Base-by-base conservation (phyloP, 768 basidiomycete species). In the Termitomyces sp. region DNA sequence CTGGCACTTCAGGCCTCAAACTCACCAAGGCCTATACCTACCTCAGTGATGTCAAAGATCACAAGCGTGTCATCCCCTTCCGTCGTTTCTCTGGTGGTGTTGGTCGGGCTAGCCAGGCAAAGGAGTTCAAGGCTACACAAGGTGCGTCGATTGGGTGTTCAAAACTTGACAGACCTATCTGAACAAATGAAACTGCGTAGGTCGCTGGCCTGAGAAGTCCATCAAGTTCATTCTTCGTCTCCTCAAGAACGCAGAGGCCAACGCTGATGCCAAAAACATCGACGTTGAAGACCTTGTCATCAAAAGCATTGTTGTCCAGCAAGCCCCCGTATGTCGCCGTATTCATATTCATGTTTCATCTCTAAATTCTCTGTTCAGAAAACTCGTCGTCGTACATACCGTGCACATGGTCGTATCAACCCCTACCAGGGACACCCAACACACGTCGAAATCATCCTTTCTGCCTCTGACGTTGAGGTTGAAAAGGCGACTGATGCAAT, bases 181-280 rank as follows among this genome's bases (percentile, higher is more conserved):
- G 39, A 60, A 58, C 55, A 24, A 33, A 13, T 44, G 9, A 22
- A 46, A 46, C 3, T 33, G 0, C 12, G 3, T 66, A 98, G 96
- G 97, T 87, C 96, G 97, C 72, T 98, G 97, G 97, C 97, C 97
- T 72, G 95, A 93, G 81, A 98, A 99, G 80, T 98, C 94, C 53
- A 87, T 97, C 76, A 89, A 90, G 75, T 96, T 95, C 83, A 89
- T 99, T 72, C 82, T 88, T 62, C 87, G 92, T 66, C 86, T 99
- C 55, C 76, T 99, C 72, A 98, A 98, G 85, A 99, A 99, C 76
- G 97, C 97, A 45, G 96, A 98, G 76, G 89, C 97, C 66, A 99
- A 99, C 75, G 97, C 97, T 63, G 95, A 98, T 69, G 93, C 93
- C 68, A 99, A 99, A 83, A 93, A 87, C 76, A 80, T 99, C 64